Base-by-base conservation (phyloP, 2,329 filamentous ascomycete species). In the Pseudogymnoascus sp. region DNA sequence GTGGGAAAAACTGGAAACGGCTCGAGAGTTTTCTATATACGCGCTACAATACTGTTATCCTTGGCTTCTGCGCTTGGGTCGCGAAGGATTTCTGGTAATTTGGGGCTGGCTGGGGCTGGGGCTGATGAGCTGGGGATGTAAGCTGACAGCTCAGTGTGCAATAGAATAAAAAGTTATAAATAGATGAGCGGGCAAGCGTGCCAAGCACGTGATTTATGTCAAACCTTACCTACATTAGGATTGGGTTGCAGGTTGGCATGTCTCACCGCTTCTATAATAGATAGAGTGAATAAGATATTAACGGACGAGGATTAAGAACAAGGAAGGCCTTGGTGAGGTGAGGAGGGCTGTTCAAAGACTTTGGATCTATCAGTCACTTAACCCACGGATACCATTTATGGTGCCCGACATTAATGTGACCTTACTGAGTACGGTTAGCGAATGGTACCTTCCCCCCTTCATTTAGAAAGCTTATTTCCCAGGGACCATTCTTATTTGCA, bases 1-100 rank as follows among this genome's bases (percentile, higher is more conserved):
- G 26, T 19, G 50, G 50, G 16, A 56, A 56, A 56, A n/a, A 12
- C n/a, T 33, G 10, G n/a, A 56, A 53, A 31, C 1, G 50, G 50
- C 50, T 56, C 50, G 4, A 33, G 28, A 56, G 50, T 56, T 53
- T 53, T 31, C 50, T 56, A 56, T 56, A 56, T 56, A 56, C 50
- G 50, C 50, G n/a, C 50, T 16, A 33, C 50, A 33, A 56, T 33
- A 50, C 24, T 2, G 16, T 53, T 31, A 31, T 16, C 4, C n/a
- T 19, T 33, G 28, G 50, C 50, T 28, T 19, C n/a, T 19, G n/a
- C 50, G 50, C 50, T 56, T 56, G 50, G 50, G 50, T 31, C 50
- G 4, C 28, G 50, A 56, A 56, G 50, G 50, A 56, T 56, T 56
- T 56, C 26, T 19, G 50, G 50, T 56, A 56, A 56, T 56, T 56